Conservation (phyloP, 768 basidiomycete genomes). For the Trametopsis cervina region DNA sequence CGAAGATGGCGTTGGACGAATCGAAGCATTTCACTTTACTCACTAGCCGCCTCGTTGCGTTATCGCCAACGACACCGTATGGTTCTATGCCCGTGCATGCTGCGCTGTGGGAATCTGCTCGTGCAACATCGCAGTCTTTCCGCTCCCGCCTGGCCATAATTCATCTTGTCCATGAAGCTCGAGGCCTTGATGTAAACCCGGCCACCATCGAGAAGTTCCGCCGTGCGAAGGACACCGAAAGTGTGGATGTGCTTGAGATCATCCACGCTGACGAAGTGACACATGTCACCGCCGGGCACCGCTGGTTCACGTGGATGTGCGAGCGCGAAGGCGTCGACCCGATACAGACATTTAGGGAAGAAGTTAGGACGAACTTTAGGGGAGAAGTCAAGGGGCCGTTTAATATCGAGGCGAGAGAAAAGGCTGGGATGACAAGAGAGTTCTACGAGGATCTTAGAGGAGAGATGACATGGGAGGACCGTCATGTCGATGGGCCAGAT, state of each 20-base stretch:
- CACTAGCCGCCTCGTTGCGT: conserved; percentile 49
- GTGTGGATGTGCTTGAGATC: conserved; percentile 60
- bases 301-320: conserved; percentile 80
- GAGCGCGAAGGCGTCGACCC: conserved; percentile 49
- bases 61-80: conserved; percentile 62
- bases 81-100: conserved; percentile 69
- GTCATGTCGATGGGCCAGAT: neutral
- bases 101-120: conserved; percentile 74
- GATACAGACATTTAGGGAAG: conserved; percentile 57
- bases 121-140: conserved; percentile 58
- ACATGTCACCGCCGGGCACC: conserved; percentile 76
- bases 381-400: conserved; percentile 81
- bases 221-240: conserved; percentile 58
- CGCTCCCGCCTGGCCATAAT: conserved; percentile 74
- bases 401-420: conserved; percentile 64
- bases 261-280: conserved; percentile 78
- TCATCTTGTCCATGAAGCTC: conserved; percentile 79
- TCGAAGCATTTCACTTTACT: conserved; percentile 79
- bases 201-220: conserved; percentile 68
- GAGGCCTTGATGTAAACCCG: conserved; percentile 81
- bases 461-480: conserved; percentile 32
- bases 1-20: conserved; percentile 82
- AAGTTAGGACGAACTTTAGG: conserved; percentile 62
- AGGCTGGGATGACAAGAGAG: conserved; percentile 62
- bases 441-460: conserved; percentile 72